Conservation (phyloP, 805 yeast genomes). For the Vanderwaltozyma verrucispora region DNA sequence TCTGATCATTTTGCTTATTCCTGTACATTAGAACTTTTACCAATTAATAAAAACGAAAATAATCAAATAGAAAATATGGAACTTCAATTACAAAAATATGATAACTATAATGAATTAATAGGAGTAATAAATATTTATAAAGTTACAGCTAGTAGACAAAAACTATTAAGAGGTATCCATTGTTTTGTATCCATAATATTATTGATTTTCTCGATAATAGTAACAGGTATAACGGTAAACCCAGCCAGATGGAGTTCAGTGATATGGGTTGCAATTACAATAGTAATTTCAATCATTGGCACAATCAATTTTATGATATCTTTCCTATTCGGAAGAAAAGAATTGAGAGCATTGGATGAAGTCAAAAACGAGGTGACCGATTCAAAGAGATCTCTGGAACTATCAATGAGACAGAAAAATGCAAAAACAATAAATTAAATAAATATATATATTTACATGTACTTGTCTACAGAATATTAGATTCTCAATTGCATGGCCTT, state of each 20-base stretch:
- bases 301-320: constrained; percentile 69
- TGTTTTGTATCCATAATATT: constrained; percentile 45
- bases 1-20: constrained; percentile 90
- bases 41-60: neutral
- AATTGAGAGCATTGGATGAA: constrained; percentile 65
- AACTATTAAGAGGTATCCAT: constrained; percentile 54
- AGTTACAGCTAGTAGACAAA: constrained; percentile 49
- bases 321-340: constrained; percentile 69
- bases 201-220: constrained; percentile 44
- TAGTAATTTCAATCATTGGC: constrained; percentile 54
- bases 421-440: no score
- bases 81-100: constrained; percentile 9
- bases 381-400: constrained; percentile 5
- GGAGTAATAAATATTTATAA: constrained; percentile 37
- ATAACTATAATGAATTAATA: constrained; percentile 40
- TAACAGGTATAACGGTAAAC: constrained; percentile 48
- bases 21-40: constrained; percentile 31
- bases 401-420: neutral
- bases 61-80: constrained; percentile 1
- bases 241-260: constrained; percentile 53
- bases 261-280: constrained; percentile 48
- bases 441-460: no score
- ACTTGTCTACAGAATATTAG: no score
- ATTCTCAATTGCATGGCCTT: no score
- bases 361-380: constrained; percentile 58